Base-by-base conservation (phyloP, 2,329 filamentous ascomycete species). In the Colletotrichum aenigma region DNA sequence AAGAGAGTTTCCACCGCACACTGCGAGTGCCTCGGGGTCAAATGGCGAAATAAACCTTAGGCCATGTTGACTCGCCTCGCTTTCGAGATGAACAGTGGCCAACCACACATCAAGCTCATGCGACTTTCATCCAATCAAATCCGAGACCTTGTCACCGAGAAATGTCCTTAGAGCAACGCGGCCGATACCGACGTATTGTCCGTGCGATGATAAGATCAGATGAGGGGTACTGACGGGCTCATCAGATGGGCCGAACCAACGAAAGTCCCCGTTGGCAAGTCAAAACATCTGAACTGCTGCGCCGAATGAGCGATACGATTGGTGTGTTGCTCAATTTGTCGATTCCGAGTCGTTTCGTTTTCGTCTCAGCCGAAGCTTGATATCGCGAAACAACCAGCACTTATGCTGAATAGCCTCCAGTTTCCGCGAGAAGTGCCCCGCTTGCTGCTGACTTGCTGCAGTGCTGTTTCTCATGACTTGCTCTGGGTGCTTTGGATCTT, bases 361-460 rank as follows among this genome's bases (percentile, higher is more conserved):
- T 64, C 48, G 71, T 64, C 60, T 74, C 71, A 74, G 48, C 28
- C 32, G 55, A 71, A 74, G 48, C 58, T 74, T 64, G 58, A 21
- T 56, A 26, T 21, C 21, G 61, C 21, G 58, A n/a, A 61, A 32
- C 9, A 30, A 61, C 7, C 4, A 21, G 24, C 1, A 6, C 24
- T 21, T 12, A 15, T 61, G 26, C 28, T 30, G 32, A n/a, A 61
- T 61, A 61, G 26, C 56, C 56, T 28, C 9, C 28, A 12, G 28
- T n/a, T 61, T 58, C 16, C 24, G 43, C 43, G 43, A 52, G 43
- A 21, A 21, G 43, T 52, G 43, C 43, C 43, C 43, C 43, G 43
- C 43, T 52, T 21, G 43, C 10, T 52, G 10, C 43, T 38, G 36
- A 38, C 36, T 3, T 38, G 36, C 15, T 38, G 36, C 16, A 38